A percentile compares a stretch with the other conserved stretches of the same genome.
phyloP scores from a whole-genome alignment of 176 grass and related monocot species.

The Carex scoparia region DNA sequence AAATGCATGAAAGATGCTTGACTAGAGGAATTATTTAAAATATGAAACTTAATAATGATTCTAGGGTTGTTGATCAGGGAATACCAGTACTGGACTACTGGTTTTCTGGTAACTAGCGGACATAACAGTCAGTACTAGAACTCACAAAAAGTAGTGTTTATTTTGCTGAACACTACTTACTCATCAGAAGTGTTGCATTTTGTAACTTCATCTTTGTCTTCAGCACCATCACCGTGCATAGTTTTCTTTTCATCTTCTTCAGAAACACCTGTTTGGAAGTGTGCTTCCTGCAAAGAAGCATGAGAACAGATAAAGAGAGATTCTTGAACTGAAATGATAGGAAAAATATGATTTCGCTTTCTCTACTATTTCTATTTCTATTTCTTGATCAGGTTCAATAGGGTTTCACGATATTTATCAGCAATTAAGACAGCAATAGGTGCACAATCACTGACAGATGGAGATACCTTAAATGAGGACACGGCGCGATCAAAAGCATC shows the following conservation, averaged over 20 bases:
- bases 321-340: neutral
- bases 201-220: neutral
- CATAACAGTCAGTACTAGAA: neutral
- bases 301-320: neutral
- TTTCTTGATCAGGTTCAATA: neutral
- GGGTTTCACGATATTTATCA: neutral
- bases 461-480: conserved; percentile 44
- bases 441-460: neutral
- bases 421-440: neutral
- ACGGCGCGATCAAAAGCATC: conserved; percentile 70
- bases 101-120: neutral
- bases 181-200: neutral
- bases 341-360: neutral
- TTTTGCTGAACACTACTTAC: neutral
- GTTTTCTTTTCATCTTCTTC: neutral
- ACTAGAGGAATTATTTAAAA: neutral
- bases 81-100: neutral
- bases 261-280: neutral
- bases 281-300: neutral
- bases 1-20: neutral
- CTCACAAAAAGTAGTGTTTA: neutral
- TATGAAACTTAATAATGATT: neutral
- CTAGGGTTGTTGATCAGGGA: neutral
- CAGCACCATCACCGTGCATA: neutral
- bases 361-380: too few relatives aligned